Conservation (phyloP, 768 basidiomycete genomes). For the Auricularia sp. region DNA sequence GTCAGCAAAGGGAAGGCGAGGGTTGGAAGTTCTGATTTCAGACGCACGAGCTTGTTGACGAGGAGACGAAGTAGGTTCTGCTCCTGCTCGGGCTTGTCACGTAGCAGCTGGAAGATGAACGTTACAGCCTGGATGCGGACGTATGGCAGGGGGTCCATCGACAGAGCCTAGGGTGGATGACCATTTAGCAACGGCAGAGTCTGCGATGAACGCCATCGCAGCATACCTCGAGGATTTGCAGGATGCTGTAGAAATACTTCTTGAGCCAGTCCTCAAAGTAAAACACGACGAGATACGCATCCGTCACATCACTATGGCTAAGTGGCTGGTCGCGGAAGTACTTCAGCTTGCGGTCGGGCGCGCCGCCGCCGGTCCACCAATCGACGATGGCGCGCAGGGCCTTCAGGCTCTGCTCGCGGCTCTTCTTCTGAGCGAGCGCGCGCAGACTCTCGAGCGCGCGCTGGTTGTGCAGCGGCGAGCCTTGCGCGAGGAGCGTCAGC, state of each 20-base stretch:
- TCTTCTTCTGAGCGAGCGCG: constrained; percentile 76
- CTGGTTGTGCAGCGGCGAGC: constrained; percentile 69
- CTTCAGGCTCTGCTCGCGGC: constrained; percentile 86
- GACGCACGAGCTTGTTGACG: constrained; percentile 73
- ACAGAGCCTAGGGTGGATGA: constrained; percentile 43
- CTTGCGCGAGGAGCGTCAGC: constrained; percentile 79
- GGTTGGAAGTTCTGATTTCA: constrained; percentile 24
- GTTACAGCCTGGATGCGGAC: constrained; percentile 77
- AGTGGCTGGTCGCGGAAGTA: constrained; percentile 87
- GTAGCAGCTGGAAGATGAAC: constrained; percentile 69
- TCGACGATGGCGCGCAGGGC: constrained; percentile 86
- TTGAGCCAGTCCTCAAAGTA: constrained; percentile 98
- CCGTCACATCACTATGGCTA: constrained; percentile 49
- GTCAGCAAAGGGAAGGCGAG: not conserved
- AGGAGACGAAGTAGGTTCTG: constrained; percentile 88
- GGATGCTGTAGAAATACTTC: constrained; percentile 86
- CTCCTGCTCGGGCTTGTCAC: constrained; percentile 92
- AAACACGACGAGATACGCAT: constrained; percentile 69
- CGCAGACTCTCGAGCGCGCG: constrained; percentile 70
- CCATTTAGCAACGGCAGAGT: too few relatives aligned
- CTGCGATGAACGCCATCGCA: not conserved
- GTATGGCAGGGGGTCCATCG: constrained; percentile 78
- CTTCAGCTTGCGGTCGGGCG: constrained; percentile 78
- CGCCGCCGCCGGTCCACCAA: constrained; percentile 97
- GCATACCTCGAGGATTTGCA: constrained; percentile 81